phyloP scores from a whole-genome alignment of 1,284 basidiomycete species.

The Coniferiporia sulphurascens region DNA sequence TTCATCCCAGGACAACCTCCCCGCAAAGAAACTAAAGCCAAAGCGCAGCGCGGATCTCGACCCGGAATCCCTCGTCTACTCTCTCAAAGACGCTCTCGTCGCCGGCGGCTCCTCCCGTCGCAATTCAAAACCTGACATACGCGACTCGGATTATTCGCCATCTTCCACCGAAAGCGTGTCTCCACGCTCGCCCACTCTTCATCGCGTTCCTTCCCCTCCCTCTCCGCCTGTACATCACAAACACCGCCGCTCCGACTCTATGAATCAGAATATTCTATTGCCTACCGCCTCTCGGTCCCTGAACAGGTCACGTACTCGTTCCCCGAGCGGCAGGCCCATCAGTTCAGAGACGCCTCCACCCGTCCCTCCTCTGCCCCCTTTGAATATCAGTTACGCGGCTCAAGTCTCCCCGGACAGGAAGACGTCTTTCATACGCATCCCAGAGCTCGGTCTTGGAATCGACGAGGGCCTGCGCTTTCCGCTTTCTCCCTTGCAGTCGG shows the following conservation, averaged over 20 bases:
- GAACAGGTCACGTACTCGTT: slow-evolving; percentile 9
- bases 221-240: neutral
- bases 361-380: slow-evolving; percentile 11
- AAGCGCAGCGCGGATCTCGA: neutral
- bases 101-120: slow-evolving; percentile 1
- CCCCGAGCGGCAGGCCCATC: neutral
- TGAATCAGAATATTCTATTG: neutral
- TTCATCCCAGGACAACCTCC: neutral
- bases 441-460: slow-evolving; percentile 15
- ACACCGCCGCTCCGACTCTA: slow-evolving; percentile 13
- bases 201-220: neutral
- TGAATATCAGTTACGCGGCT: neutral
- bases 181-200: neutral
- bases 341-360: slow-evolving; percentile 2
- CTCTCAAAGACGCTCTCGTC: slow-evolving; percentile 15
- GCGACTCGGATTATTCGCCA: no score
- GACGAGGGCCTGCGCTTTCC: slow-evolving; percentile 15
- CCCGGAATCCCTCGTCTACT: slow-evolving; percentile 13
- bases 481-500: slow-evolving; percentile 4
- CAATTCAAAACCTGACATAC: neutral
- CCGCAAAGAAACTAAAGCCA: slow-evolving; percentile 2
- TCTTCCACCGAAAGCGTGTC: neutral
- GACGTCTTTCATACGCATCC: slow-evolving; percentile 13
- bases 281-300: neutral
- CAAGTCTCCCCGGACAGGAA: slow-evolving; percentile 3